Percentiles rank a stretch among this genome's conserved stretches.
Evolutionary conservation across 805 yeast genomes (phyloP).

Genomic region (Nakazawaea populi): DNA sequence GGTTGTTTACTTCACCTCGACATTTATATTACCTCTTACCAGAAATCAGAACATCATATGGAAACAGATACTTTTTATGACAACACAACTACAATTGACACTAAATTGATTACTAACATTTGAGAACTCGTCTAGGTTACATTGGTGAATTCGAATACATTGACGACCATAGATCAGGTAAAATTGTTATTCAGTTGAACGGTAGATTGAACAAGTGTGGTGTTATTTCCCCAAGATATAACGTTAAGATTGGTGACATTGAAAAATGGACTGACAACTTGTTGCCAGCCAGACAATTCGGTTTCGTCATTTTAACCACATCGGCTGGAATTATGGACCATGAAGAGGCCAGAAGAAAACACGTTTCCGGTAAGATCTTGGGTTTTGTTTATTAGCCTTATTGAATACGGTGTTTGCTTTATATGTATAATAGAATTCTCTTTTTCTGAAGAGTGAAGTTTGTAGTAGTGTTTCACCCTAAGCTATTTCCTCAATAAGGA

Average conservation of each 20-base stretch:
- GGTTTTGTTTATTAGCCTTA: slow-evolving; percentile 85
- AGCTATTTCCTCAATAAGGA: too few relatives aligned
- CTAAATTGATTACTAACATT: slow-evolving; percentile 29
- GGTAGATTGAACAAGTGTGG: slow-evolving; percentile 99
- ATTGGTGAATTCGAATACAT: slow-evolving; percentile 98
- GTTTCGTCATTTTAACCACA: slow-evolving; percentile 96
- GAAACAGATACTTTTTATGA: background rate
- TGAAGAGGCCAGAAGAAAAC: slow-evolving; percentile 99
- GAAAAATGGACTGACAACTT: slow-evolving; percentile 99
- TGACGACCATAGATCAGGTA: slow-evolving; percentile 99
- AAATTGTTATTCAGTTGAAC: slow-evolving; percentile 93
- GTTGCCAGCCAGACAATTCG: slow-evolving; percentile 99
- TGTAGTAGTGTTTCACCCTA: too few relatives aligned
- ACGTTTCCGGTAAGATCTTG: slow-evolving; percentile 97
- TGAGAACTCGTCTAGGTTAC: slow-evolving; percentile 43
- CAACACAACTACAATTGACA: slow-evolving; percentile 1
- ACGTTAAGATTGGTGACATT: slow-evolving; percentile 90
- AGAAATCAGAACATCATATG: too few relatives aligned
- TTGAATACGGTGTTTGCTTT: background rate
- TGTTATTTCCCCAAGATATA: slow-evolving; percentile 98
- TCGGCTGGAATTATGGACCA: slow-evolving; percentile 99
- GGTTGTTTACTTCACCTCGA: slow-evolving; percentile 68
- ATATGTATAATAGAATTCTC: too few relatives aligned
- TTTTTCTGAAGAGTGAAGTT: too few relatives aligned
- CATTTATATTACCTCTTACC: slow-evolving; percentile 23